Conservation (phyloP, 2,329 filamentous ascomycete genomes). For the Xylaria arbuscula region DNA sequence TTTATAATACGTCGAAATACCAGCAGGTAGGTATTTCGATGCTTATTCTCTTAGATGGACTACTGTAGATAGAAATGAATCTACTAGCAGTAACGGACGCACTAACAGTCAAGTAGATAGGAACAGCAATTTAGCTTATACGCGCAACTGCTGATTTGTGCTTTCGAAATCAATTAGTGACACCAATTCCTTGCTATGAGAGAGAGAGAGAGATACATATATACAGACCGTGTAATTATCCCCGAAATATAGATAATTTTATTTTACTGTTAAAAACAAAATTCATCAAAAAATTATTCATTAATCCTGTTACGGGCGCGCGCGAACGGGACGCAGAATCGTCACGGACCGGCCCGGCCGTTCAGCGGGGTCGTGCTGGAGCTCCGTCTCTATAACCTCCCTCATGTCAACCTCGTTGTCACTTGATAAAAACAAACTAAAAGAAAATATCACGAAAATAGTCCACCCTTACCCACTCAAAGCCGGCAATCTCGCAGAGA, state of each 20-base stretch:
- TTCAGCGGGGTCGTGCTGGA: conserved; percentile 22
- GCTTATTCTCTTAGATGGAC: not conserved
- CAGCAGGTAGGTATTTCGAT: not conserved
- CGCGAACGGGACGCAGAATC: not conserved
- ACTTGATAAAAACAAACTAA: not conserved
- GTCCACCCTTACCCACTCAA: too few relatives aligned
- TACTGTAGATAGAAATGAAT: not conserved
- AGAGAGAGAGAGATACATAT: not conserved
- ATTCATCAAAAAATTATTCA: not conserved
- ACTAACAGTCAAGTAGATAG: not conserved
- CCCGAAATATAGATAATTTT: not conserved
- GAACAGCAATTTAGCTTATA: not conserved
- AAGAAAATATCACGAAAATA: too few relatives aligned
- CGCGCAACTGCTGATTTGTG: not conserved
- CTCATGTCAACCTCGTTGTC: not conserved
- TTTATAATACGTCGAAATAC: conserved; percentile 1
- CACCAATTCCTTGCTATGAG: not conserved
- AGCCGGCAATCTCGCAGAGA: not conserved
- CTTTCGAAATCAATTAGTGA: not conserved
- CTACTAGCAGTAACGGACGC: not conserved
- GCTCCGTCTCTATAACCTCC: conserved; percentile 12
- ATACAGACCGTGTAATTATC: not conserved
- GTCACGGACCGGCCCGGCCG: not conserved
- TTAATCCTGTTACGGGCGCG: not conserved
- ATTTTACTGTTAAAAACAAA: too few relatives aligned